Conservation (phyloP, 805 yeast species). For the Kodamaea restingae region DNA sequence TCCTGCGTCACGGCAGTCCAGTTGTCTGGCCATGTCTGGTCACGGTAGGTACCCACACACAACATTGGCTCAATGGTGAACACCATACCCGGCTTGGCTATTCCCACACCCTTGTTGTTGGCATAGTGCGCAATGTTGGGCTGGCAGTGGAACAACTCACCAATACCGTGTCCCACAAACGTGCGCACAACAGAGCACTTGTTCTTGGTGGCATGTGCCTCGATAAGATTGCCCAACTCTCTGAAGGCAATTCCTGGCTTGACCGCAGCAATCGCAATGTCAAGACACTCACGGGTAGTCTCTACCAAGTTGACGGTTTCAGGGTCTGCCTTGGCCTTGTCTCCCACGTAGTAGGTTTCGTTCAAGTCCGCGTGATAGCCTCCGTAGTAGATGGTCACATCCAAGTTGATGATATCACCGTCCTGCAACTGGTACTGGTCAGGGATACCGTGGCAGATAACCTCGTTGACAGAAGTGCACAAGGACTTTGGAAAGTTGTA, state of each 20-base stretch:
- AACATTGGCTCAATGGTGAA: slow-evolving; percentile 98
- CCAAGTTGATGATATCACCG: slow-evolving; percentile 92
- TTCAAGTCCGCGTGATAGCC: slow-evolving; percentile 94
- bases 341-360: slow-evolving; percentile 96
- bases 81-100: slow-evolving; percentile 92
- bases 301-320: slow-evolving; percentile 89
- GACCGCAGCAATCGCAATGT: slow-evolving; percentile 74
- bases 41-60: slow-evolving; percentile 76
- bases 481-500: slow-evolving; percentile 88
- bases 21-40: slow-evolving; percentile 91
- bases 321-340: slow-evolving; percentile 71
- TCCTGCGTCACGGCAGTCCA: slow-evolving; percentile 95
- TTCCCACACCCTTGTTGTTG: slow-evolving; percentile 86
- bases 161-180: slow-evolving; percentile 93
- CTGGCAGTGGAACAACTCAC: slow-evolving; percentile 80
- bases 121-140: slow-evolving; percentile 96
- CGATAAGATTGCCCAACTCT: slow-evolving; percentile 81
- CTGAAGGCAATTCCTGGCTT: slow-evolving; percentile 92
- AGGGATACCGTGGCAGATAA: slow-evolving; percentile 96
- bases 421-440: slow-evolving; percentile 82
- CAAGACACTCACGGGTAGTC: slow-evolving; percentile 78
- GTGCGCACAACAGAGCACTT: slow-evolving; percentile 84
- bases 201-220: slow-evolving; percentile 74
- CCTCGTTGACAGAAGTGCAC: slow-evolving; percentile 92
- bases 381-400: slow-evolving; percentile 76